Evolutionary conservation across 164 flowering plant genomes (phyloP).

Genomic region (Nelumbo lutea): DNA sequence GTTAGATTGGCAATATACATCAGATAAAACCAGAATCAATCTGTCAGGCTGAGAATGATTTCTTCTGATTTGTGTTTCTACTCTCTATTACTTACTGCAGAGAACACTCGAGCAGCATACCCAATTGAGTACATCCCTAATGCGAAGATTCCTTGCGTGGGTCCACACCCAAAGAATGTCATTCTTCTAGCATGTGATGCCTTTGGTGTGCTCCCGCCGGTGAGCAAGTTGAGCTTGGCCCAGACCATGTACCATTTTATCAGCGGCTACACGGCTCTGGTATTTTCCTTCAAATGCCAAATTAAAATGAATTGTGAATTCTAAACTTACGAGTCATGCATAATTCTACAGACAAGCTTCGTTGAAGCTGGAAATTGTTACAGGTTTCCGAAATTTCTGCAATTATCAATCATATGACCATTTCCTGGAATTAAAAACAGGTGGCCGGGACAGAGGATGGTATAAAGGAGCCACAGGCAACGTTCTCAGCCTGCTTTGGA

Average conservation of each 20-base stretch:
- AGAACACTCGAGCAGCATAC: slow-evolving; percentile 94
- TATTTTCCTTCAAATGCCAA: slow-evolving; percentile 14
- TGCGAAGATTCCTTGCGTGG: slow-evolving; percentile 94
- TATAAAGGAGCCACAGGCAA: slow-evolving; percentile 87
- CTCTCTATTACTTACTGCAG: slow-evolving; percentile 31
- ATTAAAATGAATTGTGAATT: no score
- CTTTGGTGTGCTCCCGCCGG: slow-evolving; percentile 98
- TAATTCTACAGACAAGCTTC: no score
- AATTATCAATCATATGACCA: no score
- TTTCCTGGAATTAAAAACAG: slow-evolving; percentile 28
- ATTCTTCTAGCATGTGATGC: slow-evolving; percentile 98
- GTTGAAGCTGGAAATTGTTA: no score
- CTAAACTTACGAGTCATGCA: no score
- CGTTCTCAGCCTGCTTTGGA: slow-evolving; percentile 98
- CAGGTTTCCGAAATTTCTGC: no score
- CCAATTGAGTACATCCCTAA: slow-evolving; percentile 97
- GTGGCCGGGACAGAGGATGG: slow-evolving; percentile 99
- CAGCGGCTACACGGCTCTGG: slow-evolving; percentile 99
- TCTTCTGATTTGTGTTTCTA: no score
- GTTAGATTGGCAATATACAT: no score
- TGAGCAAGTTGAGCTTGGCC: slow-evolving; percentile 88
- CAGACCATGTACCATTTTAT: slow-evolving; percentile 99
- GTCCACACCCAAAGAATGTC: slow-evolving; percentile 94
- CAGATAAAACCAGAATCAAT: not conserved
- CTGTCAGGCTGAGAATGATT: no score